Base-by-base conservation (phyloP, 371 early-diverging fungal genomes). In the Mortierella sp. region DNA sequence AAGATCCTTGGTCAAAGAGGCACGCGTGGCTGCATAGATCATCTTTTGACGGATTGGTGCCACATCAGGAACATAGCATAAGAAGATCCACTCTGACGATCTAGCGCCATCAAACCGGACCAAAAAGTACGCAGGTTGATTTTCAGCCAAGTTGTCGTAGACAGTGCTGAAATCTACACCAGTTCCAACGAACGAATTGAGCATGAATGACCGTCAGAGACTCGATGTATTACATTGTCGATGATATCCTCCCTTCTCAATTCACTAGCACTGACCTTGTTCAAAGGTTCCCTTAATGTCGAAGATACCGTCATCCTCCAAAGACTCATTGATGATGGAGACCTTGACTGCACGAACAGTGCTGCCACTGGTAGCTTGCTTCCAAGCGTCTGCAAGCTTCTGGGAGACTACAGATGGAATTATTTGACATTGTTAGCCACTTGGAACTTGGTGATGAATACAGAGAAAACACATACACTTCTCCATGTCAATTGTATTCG, bases 1-100 rank as follows among this genome's bases (percentile, higher is more conserved):
- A 24, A 96, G 86, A 16, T 91, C 90, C 79, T 90, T 94, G 14
- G 90, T 88, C 72, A 96, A 80, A 4, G 93, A 90, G 18, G 94
- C 93, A 55, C 92, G 88, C 5, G 94, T 91, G 5, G 96, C 90
- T 16, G 97, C 96, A 77, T 95, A 95, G 54, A 97, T 83, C 96
- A 96, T 97, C 84, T 97, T 96, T 64, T 95, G 93, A 22, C 96
- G 89, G 35, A 96, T 91, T 54, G 78, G 85, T 57, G 95, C 93
- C 62, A 87, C 58, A 71, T 96, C 96, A 20, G 97, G 96, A 3
- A 96, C 93, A 76, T 92, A 95, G 58, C 90, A 84, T 55, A 94
- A 76, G 40, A 96, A 88, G 39, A 95, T 77, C 96, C 96, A 96
- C 37, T 92, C 89, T 45, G 87, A 85, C 40, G 87, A 88, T 28